A percentile compares a stretch with the other conserved stretches of the same genome.
phyloP scores from a whole-genome alignment of 441 rosid genomes.

The Rhodomyrtus psidioides region DNA sequence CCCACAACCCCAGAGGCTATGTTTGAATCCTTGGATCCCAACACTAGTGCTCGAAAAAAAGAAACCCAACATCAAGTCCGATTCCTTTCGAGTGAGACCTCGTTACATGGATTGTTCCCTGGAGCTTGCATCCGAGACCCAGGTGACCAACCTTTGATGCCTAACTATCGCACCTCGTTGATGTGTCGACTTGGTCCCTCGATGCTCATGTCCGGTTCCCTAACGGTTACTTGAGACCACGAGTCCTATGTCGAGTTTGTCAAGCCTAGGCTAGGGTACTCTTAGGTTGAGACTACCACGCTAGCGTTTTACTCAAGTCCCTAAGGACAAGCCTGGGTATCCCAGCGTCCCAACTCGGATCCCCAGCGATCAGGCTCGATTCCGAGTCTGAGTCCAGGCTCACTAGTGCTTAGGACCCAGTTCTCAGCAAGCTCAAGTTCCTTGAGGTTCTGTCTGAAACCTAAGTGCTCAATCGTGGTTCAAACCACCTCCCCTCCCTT shows the following conservation, averaged over 20 bases:
- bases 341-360: no score
- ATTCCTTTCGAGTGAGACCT: fast-evolving
- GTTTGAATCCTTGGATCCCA: not conserved
- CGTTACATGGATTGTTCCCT: not conserved
- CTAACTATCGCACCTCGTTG: not conserved
- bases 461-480: no score
- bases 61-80: no score
- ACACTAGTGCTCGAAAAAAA: no score
- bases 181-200: fast-evolving
- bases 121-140: fast-evolving
- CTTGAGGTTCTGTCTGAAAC: not conserved
- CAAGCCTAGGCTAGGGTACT: not conserved
- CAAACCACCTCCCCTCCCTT: no score
- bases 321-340: not conserved
- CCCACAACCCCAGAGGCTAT: not conserved
- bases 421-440: not conserved
- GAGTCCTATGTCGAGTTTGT: not conserved
- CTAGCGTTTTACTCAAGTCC: not conserved
- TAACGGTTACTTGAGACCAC: fast-evolving
- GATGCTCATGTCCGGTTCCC: fast-evolving
- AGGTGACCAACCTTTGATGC: not conserved
- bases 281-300: fast-evolving
- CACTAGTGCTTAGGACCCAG: no score
- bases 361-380: no score
- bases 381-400: no score